Evolutionary conservation across 1,284 basidiomycete species (phyloP).

Genomic region (Athelia sp.): DNA sequence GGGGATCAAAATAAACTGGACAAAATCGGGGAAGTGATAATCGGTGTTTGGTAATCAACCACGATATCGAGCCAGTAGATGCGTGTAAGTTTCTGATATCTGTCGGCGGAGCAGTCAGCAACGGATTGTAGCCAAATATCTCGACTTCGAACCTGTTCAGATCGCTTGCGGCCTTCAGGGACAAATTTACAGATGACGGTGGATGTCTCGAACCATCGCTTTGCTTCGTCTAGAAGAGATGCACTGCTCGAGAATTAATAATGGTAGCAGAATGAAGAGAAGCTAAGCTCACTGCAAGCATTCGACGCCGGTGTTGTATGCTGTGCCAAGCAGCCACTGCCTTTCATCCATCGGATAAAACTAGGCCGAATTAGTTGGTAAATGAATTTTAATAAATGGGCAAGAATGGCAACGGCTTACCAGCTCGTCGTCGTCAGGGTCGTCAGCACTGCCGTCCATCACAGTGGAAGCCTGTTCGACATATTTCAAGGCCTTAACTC

Average conservation of each 20-base stretch:
- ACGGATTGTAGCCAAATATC: slow-evolving; percentile 1
- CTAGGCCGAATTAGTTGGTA: slow-evolving; percentile 27
- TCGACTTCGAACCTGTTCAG: slow-evolving; percentile 59
- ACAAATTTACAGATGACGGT: slow-evolving; percentile 70
- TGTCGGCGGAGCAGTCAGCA: neutral
- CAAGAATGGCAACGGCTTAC: slow-evolving; percentile 16
- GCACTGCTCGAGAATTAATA: slow-evolving; percentile 35
- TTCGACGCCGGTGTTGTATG: slow-evolving; percentile 82
- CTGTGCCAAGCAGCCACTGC: slow-evolving; percentile 72
- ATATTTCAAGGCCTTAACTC: slow-evolving; percentile 70
- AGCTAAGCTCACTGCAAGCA: slow-evolving; percentile 62
- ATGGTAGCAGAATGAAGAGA: slow-evolving; percentile 9
- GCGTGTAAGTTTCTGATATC: slow-evolving; percentile 59
- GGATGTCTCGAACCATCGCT: slow-evolving; percentile 77
- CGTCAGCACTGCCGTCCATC: slow-evolving; percentile 51
- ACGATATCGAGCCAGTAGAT: slow-evolving; percentile 49
- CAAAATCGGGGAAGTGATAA: neutral
- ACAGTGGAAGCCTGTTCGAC: slow-evolving; percentile 73
- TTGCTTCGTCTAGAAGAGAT: slow-evolving; percentile 69
- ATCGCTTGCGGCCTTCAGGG: slow-evolving; percentile 57
- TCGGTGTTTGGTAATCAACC: no score
- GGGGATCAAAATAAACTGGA: no score
- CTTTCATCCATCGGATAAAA: slow-evolving; percentile 75
- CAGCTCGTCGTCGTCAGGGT: slow-evolving; percentile 40
- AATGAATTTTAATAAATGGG: slow-evolving; percentile 8